Base-by-base conservation (phyloP, 2,329 filamentous ascomycete genomes). In the Trichoderma sp. region DNA sequence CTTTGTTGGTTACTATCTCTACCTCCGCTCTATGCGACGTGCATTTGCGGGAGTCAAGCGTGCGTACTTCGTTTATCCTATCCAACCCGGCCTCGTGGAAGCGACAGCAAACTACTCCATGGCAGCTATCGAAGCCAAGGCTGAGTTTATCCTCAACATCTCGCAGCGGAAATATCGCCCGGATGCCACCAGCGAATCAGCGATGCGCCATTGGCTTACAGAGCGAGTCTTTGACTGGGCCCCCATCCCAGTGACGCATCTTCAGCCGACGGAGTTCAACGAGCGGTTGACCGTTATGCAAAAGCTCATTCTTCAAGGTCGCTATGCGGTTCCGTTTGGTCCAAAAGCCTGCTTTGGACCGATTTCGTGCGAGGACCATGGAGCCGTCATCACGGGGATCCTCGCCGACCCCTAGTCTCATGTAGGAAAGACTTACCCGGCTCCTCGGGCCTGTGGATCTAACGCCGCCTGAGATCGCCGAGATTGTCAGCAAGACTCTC, bases 311-410 rank as follows among this genome's bases (percentile, higher is more conserved):
- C 34, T 22, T 13, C n/a, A 29, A n/a, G 13, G 32, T 6, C 34
- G 32, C 3, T 29, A 59, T 15, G 22, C 19, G 9, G 19, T 61
- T 3, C 32, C 58, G 1, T 63, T 63, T 29, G 32, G 34, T 6
- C 32, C 22, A 2, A 17, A 53, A 17, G 22, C 22, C 25, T 32
- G n/a, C 58, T 53, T 63, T 39, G 59, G 22, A 19, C 59, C 59
- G 32, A 53, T 63, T 29, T 63, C 45, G 45, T 63, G 59, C 45
- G 59, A 52, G 32, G 59, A 63, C 17, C 59, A 39, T 35, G 32
- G 59, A 34, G 59, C 45, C 0, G 56, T 59, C 37, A 59, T 59
- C 35, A 45, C 56, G 22, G 57, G 48, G 39, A 63, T 52, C 19
- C 59, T 50, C 19, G 42, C 59, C 27, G 59, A 50, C 13, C 37